phyloP scores from a whole-genome alignment of 306 rosid genomes.

The Oemleria cerasiformis region DNA sequence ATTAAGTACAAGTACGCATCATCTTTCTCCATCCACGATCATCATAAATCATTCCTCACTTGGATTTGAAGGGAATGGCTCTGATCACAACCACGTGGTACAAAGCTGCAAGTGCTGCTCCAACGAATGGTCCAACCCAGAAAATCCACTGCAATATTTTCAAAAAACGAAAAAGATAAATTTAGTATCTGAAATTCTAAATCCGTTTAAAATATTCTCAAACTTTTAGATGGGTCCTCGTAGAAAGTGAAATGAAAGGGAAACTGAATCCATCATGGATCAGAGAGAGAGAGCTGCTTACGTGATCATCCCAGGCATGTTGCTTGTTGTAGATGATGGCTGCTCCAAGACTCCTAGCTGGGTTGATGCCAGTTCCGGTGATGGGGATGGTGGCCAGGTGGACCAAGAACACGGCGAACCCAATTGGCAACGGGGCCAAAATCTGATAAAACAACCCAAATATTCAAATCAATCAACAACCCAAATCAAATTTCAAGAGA shows the following conservation, averaged over 20 bases:
- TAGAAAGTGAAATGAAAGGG: background rate
- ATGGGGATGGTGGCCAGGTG: slow-evolving; percentile 62
- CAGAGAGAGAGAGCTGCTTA: slow-evolving; percentile 4
- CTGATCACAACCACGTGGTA: slow-evolving; percentile 60
- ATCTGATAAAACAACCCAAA: slow-evolving; percentile 30
- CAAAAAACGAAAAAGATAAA: background rate
- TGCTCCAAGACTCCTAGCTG: slow-evolving; percentile 56
- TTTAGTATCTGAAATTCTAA: background rate
- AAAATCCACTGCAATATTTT: slow-evolving; percentile 47
- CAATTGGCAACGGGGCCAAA: slow-evolving; percentile 93
- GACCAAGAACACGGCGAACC: slow-evolving; percentile 69
- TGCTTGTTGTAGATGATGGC: slow-evolving; percentile 48
- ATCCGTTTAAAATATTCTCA: background rate
- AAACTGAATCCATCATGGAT: background rate
- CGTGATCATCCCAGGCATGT: slow-evolving; percentile 49
- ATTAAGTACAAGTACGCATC: background rate
- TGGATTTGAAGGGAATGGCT: slow-evolving; percentile 54
- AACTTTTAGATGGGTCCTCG: background rate
- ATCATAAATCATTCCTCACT: slow-evolving; percentile 13
- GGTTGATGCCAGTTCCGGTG: slow-evolving; percentile 61
- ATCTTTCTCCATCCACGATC: slow-evolving; percentile 1
- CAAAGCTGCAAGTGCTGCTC: slow-evolving; percentile 58
- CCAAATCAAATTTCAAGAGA: background rate
- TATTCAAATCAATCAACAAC: background rate
- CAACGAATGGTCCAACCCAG: slow-evolving; percentile 65